Conservation (phyloP, 2,329 filamentous ascomycete genomes). For the Fusarium xylarioides region DNA sequence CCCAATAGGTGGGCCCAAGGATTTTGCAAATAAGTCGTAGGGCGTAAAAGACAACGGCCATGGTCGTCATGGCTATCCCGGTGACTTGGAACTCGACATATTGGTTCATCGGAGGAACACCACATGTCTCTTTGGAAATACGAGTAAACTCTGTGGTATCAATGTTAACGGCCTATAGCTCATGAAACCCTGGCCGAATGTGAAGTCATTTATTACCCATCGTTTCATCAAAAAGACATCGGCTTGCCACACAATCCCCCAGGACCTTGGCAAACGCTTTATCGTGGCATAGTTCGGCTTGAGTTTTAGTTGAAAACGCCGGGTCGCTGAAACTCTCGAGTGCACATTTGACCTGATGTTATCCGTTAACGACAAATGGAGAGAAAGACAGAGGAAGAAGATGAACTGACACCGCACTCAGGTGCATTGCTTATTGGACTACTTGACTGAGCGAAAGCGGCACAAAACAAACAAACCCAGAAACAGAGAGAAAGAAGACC, state of each 20-base stretch:
- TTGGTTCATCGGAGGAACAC: neutral
- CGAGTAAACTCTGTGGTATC: neutral
- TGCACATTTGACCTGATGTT: neutral
- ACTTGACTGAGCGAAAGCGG: neutral
- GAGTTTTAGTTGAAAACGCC: neutral
- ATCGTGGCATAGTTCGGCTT: neutral
- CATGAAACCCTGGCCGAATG: neutral
- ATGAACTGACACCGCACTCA: neutral
- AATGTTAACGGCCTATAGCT: neutral
- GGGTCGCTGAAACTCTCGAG: neutral
- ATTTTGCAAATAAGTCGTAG: neutral
- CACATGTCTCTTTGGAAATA: neutral
- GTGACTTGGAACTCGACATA: neutral
- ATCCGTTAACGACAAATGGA: neutral
- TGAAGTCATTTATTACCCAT: neutral
- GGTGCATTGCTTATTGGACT: neutral
- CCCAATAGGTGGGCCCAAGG: neutral
- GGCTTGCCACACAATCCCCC: neutral
- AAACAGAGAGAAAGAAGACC: neutral
- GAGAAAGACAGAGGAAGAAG: neutral
- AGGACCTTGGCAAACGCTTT: neutral
- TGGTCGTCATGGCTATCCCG: neutral
- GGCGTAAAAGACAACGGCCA: neutral
- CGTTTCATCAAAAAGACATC: neutral
- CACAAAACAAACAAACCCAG: neutral